These are phyloP conservation scores for Solanum acaule DNA, from an alignment of 257 asterid species.

Conservation along the genomic window DNA sequence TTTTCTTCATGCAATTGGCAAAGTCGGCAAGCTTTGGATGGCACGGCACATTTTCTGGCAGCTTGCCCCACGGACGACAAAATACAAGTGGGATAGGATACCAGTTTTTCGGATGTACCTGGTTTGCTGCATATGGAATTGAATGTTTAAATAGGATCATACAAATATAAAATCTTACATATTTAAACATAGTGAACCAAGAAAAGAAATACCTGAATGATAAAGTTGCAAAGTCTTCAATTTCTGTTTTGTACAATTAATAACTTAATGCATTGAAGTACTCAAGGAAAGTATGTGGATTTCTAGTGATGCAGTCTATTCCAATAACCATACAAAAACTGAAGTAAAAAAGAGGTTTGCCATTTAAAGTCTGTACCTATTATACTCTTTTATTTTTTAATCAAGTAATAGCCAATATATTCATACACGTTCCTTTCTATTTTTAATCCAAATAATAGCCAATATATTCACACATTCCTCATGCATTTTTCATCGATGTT, in stretches of 20 bases:
- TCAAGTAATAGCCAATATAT: not conserved
- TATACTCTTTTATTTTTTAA: not conserved
- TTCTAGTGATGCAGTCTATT: not conserved
- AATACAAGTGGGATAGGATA: slow-evolving; percentile 93
- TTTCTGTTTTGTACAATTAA: not conserved
- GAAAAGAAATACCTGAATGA: not conserved
- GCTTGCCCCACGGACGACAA: slow-evolving; percentile 99
- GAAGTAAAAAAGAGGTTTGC: not conserved
- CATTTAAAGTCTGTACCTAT: not conserved
- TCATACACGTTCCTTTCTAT: not conserved
- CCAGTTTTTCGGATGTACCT: slow-evolving; percentile 99
- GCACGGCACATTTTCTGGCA: slow-evolving; percentile 96
- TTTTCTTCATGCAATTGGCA: slow-evolving; percentile 95
- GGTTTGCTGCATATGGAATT: slow-evolving; percentile 58
- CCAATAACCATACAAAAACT: not conserved
- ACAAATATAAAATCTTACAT: not conserved
- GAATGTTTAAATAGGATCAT: not conserved
- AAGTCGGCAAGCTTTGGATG: slow-evolving; percentile 99
- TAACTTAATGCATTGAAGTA: not conserved
- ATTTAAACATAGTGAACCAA: not conserved
- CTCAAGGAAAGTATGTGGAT: not conserved
- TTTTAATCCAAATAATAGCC: not conserved
- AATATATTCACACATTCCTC: not conserved
- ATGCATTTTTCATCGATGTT: not conserved
- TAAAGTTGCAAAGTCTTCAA: not conserved